Evolutionary conservation across 768 basidiomycete species (phyloP), one percentile per base, ranked within the genome.

Genomic region (Naematelia aurantialba): DNA sequence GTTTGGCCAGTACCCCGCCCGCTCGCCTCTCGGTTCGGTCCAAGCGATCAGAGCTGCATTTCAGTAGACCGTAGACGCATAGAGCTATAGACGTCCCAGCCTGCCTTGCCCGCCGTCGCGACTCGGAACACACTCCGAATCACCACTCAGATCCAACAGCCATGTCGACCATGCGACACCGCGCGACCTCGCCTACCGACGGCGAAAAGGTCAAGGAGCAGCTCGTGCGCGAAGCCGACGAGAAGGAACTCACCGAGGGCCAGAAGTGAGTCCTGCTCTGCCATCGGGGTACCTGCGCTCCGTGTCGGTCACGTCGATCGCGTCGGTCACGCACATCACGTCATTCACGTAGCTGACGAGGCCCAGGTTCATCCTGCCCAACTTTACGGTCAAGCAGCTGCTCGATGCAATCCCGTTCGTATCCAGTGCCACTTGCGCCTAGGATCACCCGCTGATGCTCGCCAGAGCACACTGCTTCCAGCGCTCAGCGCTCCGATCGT

Each of bases 311-410:
- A 25, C 17, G 14, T n/a, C n/a, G n/a, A n/a, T n/a, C 25, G 17
- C 52, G 22, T 13, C 22, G 17, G 24, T 24, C 8, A 24, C 11
- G 21, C 1, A 27, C 21, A 25, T 13, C 24, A 31, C 19, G 46
- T 47, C 22, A 58, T 26, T 39, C 55, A 52, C 19, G 27, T 39
- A n/a, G n/a, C 8, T 34, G 25, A 48, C 42, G 11, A 26, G 26
- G 29, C 17, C 52, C 21, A 76, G 71, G 58, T 80, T 78, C 68
- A 64, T 78, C 65, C 88, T 94, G 62, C 91, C 91, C 21, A 87
- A 91, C 80, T 83, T 91, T 62, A 82, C 88, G 39, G 83, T 93
- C 77, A 96, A 93, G 80, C 88, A 96, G 69, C 74, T 94, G 67
- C 82, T 93, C 52, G 83, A 83, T 47, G 84, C 82, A 17, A 92